phyloP scores from a whole-genome alignment of 2,329 filamentous ascomycete genomes.

The Hypoxylon sp. region DNA sequence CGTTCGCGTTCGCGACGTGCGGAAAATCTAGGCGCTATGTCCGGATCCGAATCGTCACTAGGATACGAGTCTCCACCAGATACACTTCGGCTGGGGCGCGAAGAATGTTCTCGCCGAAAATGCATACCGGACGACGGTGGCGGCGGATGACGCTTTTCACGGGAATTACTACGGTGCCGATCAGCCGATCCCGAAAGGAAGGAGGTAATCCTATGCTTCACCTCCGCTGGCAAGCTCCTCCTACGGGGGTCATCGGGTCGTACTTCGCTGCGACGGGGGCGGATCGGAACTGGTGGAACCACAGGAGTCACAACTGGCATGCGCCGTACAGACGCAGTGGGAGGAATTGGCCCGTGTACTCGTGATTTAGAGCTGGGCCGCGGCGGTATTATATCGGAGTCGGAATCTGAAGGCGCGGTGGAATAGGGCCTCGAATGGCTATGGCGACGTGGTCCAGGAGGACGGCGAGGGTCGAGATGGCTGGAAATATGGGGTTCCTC shows the following conservation, averaged over 20 bases:
- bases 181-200: slow-evolving; percentile 50
- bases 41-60: slow-evolving; percentile 51
- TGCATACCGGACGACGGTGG: slow-evolving; percentile 39
- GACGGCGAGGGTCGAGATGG: slow-evolving; percentile 48
- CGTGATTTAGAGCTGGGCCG: slow-evolving; percentile 45
- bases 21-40: slow-evolving; percentile 45
- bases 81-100: slow-evolving; percentile 48
- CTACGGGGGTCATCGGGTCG: slow-evolving; percentile 49
- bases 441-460: slow-evolving; percentile 47
- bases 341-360: slow-evolving; percentile 39
- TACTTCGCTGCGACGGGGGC: slow-evolving; percentile 47
- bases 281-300: slow-evolving; percentile 39
- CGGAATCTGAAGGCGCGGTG: slow-evolving; percentile 46
- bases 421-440: slow-evolving; percentile 50
- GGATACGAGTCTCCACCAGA: slow-evolving; percentile 52
- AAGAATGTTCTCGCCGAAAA: slow-evolving; percentile 46
- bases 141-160: slow-evolving; percentile 45
- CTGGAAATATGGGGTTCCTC: slow-evolving; percentile 44
- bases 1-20: slow-evolving; percentile 49
- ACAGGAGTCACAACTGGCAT: slow-evolving; percentile 45
- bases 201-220: slow-evolving; percentile 51
- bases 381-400: slow-evolving; percentile 43
- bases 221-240: slow-evolving; percentile 50
- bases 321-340: slow-evolving; percentile 45
- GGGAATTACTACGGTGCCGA: slow-evolving; percentile 53